Evolutionary conservation across 768 basidiomycete genomes (phyloP).

Genomic region (Cubamyces lactineus): DNA sequence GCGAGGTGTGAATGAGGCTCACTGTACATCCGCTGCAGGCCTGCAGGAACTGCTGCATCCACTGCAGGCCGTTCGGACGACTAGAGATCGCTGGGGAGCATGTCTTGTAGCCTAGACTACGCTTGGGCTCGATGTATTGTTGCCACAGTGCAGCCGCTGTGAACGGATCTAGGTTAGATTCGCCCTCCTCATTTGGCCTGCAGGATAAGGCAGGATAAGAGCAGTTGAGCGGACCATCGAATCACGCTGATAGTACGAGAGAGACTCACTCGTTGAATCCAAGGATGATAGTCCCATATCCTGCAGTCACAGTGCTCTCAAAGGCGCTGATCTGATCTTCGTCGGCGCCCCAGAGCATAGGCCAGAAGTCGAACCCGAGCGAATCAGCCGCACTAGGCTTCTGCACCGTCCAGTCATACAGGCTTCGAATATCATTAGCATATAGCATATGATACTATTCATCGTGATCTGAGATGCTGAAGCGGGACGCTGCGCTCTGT

Average conservation of each 20-base stretch:
- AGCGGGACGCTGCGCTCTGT: too few species aligned
- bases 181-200: conserved; percentile 68
- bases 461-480: too few species aligned
- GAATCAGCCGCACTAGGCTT: conserved; percentile 44
- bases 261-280: conserved; percentile 74
- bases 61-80: conserved; percentile 55
- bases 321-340: conserved; percentile 49
- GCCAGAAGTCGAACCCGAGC: conserved; percentile 55
- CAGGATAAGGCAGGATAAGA: too few species aligned
- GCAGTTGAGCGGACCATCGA: too few species aligned
- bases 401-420: conserved; percentile 71
- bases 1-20: neutral
- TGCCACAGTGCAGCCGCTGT: conserved; percentile 61
- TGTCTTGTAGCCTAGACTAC: conserved; percentile 56
- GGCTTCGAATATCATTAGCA: conserved; percentile 30
- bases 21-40: conserved; percentile 46
- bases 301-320: conserved; percentile 46
- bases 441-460: neutral
- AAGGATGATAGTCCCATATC: conserved; percentile 54
- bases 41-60: conserved; percentile 63
- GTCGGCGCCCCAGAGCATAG: conserved; percentile 74
- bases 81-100: conserved; percentile 73
- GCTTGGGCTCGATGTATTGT: conserved; percentile 61
- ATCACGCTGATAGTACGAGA: neutral
- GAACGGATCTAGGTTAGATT: conserved; percentile 60